Conservation (phyloP, 768 basidiomycete species). For the Tricholoma flavovirens region DNA sequence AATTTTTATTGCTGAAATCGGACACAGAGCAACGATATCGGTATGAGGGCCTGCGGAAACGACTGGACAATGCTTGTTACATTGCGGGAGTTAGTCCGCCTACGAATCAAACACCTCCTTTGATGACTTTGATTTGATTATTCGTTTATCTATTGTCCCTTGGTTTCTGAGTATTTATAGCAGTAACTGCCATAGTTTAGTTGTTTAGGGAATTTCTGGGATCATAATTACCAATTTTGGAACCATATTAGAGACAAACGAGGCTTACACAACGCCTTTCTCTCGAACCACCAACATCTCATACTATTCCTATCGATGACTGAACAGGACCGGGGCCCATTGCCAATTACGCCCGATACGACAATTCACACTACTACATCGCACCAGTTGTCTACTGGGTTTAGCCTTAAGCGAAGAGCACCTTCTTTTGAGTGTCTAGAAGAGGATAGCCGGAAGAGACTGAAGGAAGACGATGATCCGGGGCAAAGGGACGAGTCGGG, state of each 20-base stretch:
- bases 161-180: constrained; percentile 6
- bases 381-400: constrained; percentile 8
- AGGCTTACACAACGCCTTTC: constrained; percentile 11
- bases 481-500: constrained; percentile 4
- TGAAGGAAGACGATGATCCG: constrained; percentile 37
- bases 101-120: constrained; percentile 27
- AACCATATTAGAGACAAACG: constrained; percentile 18
- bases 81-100: constrained; percentile 42
- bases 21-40: constrained; percentile 45
- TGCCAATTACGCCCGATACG: constrained; percentile 14
- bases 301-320: constrained; percentile 10
- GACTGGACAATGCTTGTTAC: constrained; percentile 40
- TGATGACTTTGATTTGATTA: constrained; percentile 23
- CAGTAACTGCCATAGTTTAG: not conserved
- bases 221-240: constrained; percentile 17
- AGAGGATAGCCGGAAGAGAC: constrained; percentile 51
- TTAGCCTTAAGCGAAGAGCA: constrained; percentile 52
- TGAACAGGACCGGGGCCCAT: constrained; percentile 7
- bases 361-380: constrained; percentile 11
- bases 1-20: constrained; percentile 7
- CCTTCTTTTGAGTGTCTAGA: constrained; percentile 48
- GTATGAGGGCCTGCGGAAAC: constrained; percentile 41
- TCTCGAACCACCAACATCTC: constrained; percentile 15
- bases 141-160: constrained; percentile 6
- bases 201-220: not conserved